Base-by-base conservation (phyloP, 176 grass and related monocot genomes). In the Juncus inflexus region DNA sequence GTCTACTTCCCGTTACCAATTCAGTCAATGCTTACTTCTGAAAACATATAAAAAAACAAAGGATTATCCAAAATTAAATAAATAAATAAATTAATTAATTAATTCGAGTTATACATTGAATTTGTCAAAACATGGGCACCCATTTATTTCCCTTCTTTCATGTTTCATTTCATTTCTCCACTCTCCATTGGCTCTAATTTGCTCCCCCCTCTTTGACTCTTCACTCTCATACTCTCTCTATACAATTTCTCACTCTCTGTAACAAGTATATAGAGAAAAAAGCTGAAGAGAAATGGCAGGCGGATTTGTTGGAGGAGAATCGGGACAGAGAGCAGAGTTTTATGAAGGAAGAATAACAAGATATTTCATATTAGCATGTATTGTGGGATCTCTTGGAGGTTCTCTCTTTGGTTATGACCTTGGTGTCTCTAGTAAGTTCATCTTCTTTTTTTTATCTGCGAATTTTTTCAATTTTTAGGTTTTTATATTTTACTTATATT, bases 341-440 rank as follows among this genome's bases (percentile, higher is more conserved):
- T 99, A 99, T 38, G 85, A 99, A 39, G 94, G 88, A 9, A 92
- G 70, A 76, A 84, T 92, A 73, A 99, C 94, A 1, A 13, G 78
- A 3, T 99, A 99, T 74, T 92, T 99, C 69, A 76, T 99, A 43
- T 75, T 99, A 62, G 88, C 94, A 1, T 99, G 94, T 77, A 42
- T 90, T 76, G 88, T 99, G 37, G 88, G 94, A 10, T 99, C 94
- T 28, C 87, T 99, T 9, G 94, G 94, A 4, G 94, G 94, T 37
- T 99, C 94, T n/a, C 94, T 99, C 59, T 99, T 99, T 67, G 94
- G 94, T 11, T 99, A 92, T 35, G 94, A 99, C 72, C 94, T 99
- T 65, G 94, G 94, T 9, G 88, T 99, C 19, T 99, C 94, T 9
- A 86, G 94, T 97, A 39, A 89, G 84, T 79, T 1, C 0, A 19